Conservation (phyloP, 768 basidiomycete species). For the Psilocybe cubensis region DNA sequence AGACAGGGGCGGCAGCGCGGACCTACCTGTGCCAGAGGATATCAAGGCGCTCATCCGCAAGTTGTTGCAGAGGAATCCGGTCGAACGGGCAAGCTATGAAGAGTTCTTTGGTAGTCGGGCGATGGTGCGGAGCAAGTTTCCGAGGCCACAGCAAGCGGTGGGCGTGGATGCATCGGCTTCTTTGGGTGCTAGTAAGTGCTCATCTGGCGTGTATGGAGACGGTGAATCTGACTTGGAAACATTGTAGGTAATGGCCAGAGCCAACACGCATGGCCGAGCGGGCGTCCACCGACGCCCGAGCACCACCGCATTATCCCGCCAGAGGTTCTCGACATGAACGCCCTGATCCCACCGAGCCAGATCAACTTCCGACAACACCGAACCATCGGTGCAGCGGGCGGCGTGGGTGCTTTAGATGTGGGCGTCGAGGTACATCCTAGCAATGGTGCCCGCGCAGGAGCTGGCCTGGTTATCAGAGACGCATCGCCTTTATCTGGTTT, state of each 20-base stretch:
- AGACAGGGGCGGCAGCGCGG: conserved; percentile 50
- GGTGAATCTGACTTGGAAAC: too few species aligned
- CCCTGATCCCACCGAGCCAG: conserved; percentile 82
- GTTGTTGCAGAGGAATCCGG: conserved; percentile 84
- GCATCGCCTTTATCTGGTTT: too few species aligned
- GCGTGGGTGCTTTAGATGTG: too few species aligned
- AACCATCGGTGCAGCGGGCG: too few species aligned
- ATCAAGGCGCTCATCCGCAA: conserved; percentile 86
- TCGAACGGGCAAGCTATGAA: conserved; percentile 85
- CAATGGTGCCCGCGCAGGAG: too few species aligned
- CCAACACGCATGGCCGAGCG: conserved; percentile 38
- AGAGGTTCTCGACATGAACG: conserved; percentile 79
- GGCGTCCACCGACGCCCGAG: conserved; percentile 60
- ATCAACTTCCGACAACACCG: conserved; percentile 64
- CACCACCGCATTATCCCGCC: conserved; percentile 77
- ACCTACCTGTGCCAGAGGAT: conserved; percentile 71
- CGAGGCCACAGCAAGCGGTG: conserved; percentile 56
- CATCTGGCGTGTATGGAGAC: too few species aligned
- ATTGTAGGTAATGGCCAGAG: too few species aligned
- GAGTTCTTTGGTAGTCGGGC: conserved; percentile 89
- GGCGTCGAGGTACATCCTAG: too few species aligned
- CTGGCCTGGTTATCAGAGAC: too few species aligned
- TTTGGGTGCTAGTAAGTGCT: too few species aligned
- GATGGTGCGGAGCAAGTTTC: conserved; percentile 77
- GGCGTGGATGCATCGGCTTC: too few species aligned